These are phyloP conservation scores for Penicillium arizonense DNA, from an alignment of 495 filamentous ascomycete genomes.

Conservation along the genomic window DNA sequence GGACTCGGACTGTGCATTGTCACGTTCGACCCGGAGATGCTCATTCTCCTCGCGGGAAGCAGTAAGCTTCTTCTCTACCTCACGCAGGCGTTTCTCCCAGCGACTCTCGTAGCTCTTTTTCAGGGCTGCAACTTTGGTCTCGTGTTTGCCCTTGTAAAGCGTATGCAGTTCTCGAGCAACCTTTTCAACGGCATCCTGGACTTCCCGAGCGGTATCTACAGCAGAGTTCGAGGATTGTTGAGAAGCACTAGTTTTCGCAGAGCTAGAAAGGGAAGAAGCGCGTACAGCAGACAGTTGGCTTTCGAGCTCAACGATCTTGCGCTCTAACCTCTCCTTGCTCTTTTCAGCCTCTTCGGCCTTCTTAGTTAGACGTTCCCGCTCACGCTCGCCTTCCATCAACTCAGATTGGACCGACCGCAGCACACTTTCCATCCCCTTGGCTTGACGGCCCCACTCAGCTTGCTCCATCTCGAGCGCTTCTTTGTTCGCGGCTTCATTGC, in stretches of 20 bases:
- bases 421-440: slow-evolving; percentile 80
- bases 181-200: slow-evolving; percentile 87
- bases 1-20: slow-evolving; percentile 59
- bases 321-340: slow-evolving; percentile 59
- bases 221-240: slow-evolving; percentile 21
- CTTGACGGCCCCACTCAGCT: slow-evolving; percentile 76
- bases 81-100: slow-evolving; percentile 79
- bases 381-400: slow-evolving; percentile 69
- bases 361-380: slow-evolving; percentile 69
- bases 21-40: slow-evolving; percentile 61
- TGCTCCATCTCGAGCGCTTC: slow-evolving; percentile 75
- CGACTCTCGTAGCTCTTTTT: slow-evolving; percentile 93
- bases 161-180: slow-evolving; percentile 86
- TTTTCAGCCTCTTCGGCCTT: slow-evolving; percentile 75
- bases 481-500: slow-evolving; percentile 66
- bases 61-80: slow-evolving; percentile 69
- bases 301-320: slow-evolving; percentile 60
- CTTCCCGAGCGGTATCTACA: slow-evolving; percentile 47
- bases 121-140: slow-evolving; percentile 87
- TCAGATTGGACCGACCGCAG: slow-evolving; percentile 77
- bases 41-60: slow-evolving; percentile 70
- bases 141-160: slow-evolving; percentile 96
- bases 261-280: slow-evolving; percentile 34
- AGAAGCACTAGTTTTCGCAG: slow-evolving; percentile 9
- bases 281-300: slow-evolving; percentile 68